These are phyloP conservation scores for Capsicum rhomboideum DNA, from an alignment of 257 asterid species.

Conservation along the genomic window DNA sequence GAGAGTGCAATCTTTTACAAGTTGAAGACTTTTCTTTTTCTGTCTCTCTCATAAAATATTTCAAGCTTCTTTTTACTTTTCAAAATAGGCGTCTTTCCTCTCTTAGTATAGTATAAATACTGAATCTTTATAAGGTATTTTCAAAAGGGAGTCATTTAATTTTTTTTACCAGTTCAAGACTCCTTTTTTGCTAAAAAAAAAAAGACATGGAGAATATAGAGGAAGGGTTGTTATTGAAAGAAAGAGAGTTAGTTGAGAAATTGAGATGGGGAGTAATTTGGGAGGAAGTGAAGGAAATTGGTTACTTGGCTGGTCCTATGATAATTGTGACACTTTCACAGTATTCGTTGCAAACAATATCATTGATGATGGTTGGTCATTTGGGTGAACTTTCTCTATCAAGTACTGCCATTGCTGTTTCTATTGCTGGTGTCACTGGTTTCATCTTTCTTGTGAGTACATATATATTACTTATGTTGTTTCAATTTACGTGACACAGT, in stretches of 20 bases:
- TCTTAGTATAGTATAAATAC: no score
- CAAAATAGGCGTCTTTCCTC: neutral
- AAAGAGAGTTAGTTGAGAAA: neutral
- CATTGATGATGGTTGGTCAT: constrained; percentile 80
- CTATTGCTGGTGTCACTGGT: constrained; percentile 71
- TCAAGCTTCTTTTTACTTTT: neutral
- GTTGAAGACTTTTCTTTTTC: neutral
- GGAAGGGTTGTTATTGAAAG: constrained; percentile 40
- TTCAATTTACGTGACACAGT: neutral
- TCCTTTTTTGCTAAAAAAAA: no score
- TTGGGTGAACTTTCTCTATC: constrained; percentile 71
- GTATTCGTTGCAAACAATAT: constrained; percentile 35
- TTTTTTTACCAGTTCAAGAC: neutral
- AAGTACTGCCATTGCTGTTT: constrained; percentile 66
- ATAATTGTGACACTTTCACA: constrained; percentile 55
- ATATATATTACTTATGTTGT: neutral
- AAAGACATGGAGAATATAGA: constrained; percentile 24
- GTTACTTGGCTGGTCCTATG: constrained; percentile 76
- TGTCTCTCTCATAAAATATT: neutral
- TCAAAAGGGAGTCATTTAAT: neutral
- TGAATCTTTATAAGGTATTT: no score
- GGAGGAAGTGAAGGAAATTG: constrained; percentile 49
- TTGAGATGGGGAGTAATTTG: constrained; percentile 28
- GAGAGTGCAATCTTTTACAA: no score
- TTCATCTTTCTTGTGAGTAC: constrained; percentile 56